These are phyloP conservation scores for Zizania latifolia DNA, from an alignment of 176 grass and related monocot species.

Conservation along the genomic window DNA sequence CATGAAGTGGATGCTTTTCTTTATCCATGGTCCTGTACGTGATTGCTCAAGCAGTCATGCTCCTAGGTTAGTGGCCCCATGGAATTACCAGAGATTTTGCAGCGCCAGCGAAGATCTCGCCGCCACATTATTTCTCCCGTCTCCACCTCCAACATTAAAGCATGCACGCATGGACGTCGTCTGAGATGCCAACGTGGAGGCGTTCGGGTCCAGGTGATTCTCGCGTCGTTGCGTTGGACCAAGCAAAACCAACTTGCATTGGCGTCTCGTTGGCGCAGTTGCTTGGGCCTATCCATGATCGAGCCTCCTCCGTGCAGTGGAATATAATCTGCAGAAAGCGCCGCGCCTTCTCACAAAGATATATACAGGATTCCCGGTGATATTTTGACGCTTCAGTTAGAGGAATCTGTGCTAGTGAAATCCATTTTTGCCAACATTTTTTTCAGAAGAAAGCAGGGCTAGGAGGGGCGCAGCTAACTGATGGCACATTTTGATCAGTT, in stretches of 20 bases:
- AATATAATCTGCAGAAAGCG: slow-evolving; percentile 45
- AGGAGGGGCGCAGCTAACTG: no score
- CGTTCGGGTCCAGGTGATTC: slow-evolving; percentile 2
- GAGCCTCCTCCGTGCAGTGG: slow-evolving; percentile 11
- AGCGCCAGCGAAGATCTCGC: not conserved
- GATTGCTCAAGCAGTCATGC: not conserved
- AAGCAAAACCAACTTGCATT: no score
- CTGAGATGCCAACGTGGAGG: slow-evolving; percentile 26
- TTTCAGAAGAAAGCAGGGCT: not conserved
- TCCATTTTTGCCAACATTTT: not conserved
- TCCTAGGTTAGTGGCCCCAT: not conserved
- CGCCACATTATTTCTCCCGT: not conserved
- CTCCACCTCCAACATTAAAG: not conserved
- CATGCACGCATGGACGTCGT: not conserved
- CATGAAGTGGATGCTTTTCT: slow-evolving; percentile 2
- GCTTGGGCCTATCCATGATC: no score
- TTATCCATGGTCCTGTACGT: not conserved
- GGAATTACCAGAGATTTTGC: slow-evolving; percentile 7
- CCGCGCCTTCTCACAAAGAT: not conserved
- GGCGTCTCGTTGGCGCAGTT: no score
- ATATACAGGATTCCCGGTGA: slow-evolving; percentile 30
- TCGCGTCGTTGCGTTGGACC: no score
- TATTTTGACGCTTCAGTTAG: not conserved
- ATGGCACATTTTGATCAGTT: not conserved
- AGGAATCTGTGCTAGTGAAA: not conserved